Conservation (phyloP, 495 filamentous ascomycete genomes). For the Pyrenula massariospora region DNA sequence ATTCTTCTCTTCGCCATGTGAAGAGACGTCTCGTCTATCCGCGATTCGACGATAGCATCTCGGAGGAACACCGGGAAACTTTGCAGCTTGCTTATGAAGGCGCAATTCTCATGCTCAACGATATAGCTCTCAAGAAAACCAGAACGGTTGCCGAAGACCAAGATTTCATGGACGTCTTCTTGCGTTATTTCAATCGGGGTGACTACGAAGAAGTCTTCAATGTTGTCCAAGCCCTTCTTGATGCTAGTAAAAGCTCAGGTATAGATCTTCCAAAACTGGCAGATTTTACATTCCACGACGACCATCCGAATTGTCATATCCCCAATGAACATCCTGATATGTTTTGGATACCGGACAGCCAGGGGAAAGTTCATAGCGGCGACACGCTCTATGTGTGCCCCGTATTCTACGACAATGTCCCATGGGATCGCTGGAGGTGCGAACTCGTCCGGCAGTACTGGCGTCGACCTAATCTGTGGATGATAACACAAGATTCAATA, state of each 20-base stretch:
- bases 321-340: background rate
- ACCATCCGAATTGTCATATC: background rate
- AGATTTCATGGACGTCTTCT: too few relatives aligned
- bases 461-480: background rate
- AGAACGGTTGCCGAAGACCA: too few relatives aligned
- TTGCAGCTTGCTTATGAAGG: too few relatives aligned
- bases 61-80: too few relatives aligned
- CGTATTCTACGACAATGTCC: background rate
- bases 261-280: too few relatives aligned
- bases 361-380: background rate
- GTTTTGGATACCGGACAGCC: background rate
- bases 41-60: too few relatives aligned
- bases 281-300: background rate
- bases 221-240: background rate
- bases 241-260: background rate
- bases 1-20: too few relatives aligned
- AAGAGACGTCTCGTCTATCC: too few relatives aligned
- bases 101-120: too few relatives aligned
- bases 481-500: background rate
- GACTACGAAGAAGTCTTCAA: background rate
- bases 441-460: background rate
- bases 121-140: too few relatives aligned
- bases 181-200: background rate
- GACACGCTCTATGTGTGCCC: background rate
- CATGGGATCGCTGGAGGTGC: background rate